These are phyloP conservation scores for Phytophthora quininea DNA, from an alignment of 352 stramenopile genomes.

Conservation along the genomic window DNA sequence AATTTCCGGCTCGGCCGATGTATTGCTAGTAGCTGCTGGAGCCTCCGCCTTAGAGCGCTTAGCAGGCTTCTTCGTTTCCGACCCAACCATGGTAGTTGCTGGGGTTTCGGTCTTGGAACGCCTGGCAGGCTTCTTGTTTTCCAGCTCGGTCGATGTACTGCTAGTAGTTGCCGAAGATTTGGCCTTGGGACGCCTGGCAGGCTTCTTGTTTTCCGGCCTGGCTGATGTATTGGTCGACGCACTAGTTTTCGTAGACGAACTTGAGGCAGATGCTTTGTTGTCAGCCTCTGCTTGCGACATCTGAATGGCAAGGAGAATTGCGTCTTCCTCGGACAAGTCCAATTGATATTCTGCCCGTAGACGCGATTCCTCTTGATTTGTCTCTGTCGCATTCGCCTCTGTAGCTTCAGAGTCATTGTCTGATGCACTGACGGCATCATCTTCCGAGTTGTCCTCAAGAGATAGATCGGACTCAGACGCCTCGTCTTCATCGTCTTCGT, in stretches of 20 bases:
- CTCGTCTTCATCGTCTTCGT: conserved; percentile 58
- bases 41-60: no score
- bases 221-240: background rate
- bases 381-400: conserved; percentile 10
- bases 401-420: conserved; percentile 49
- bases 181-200: background rate
- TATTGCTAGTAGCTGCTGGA: background rate
- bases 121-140: conserved; percentile 8
- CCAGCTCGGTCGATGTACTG: background rate
- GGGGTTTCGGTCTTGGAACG: no score
- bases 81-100: no score
- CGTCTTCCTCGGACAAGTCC: conserved; percentile 78
- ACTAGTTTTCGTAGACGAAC: no score
- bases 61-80: no score
- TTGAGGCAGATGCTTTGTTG: no score
- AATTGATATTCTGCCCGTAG: conserved; percentile 73
- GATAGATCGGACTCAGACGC: conserved; percentile 52
- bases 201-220: conserved; percentile 4
- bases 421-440: conserved; percentile 50
- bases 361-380: conserved; percentile 43
- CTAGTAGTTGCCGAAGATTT: background rate
- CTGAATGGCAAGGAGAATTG: conserved; percentile 63
- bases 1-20: background rate
- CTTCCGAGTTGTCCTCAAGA: conserved; percentile 66
- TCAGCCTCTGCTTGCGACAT: conserved; percentile 49